phyloP scores from a whole-genome alignment of 148 eudicot genomes.

The Amaranthus cruentus region DNA sequence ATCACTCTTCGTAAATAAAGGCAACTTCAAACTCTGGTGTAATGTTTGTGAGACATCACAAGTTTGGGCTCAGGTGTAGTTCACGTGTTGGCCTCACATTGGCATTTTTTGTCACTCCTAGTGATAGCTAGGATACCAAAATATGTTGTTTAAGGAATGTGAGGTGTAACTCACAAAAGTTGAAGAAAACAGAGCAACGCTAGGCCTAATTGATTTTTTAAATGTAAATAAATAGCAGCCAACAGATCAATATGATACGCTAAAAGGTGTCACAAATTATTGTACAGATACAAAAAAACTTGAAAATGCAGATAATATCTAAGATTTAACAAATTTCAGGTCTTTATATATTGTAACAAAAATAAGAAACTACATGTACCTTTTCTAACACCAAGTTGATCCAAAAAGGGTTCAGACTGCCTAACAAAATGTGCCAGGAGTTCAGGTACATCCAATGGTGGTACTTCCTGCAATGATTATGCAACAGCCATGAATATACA shows the following conservation, averaged over 20 bases:
- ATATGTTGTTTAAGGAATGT: not conserved
- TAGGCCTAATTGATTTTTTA: no score
- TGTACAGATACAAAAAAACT: not conserved
- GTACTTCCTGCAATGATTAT: slow-evolving; percentile 58
- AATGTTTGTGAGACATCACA: not conserved
- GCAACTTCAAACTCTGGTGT: not conserved
- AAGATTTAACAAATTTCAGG: not conserved
- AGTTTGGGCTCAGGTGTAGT: not conserved
- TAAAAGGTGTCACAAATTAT: not conserved
- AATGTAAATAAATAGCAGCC: not conserved
- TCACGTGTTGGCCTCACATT: not conserved
- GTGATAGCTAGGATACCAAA: not conserved
- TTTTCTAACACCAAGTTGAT: slow-evolving; percentile 86
- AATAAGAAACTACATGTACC: slow-evolving; percentile 35
- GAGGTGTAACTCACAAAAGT: not conserved
- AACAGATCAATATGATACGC: not conserved
- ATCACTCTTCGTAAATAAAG: not conserved
- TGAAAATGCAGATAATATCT: not conserved
- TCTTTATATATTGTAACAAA: not conserved
- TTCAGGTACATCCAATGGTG: slow-evolving; percentile 85
- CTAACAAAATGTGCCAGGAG: slow-evolving; percentile 78
- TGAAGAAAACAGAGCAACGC: not conserved
- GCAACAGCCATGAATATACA: slow-evolving; percentile 7
- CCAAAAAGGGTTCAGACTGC: slow-evolving; percentile 89
- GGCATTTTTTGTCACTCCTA: not conserved